A percentile compares a stretch with the other conserved stretches of the same genome.
phyloP scores from a whole-genome alignment of 1,284 basidiomycete species.

The Irpex rosettiformis region DNA sequence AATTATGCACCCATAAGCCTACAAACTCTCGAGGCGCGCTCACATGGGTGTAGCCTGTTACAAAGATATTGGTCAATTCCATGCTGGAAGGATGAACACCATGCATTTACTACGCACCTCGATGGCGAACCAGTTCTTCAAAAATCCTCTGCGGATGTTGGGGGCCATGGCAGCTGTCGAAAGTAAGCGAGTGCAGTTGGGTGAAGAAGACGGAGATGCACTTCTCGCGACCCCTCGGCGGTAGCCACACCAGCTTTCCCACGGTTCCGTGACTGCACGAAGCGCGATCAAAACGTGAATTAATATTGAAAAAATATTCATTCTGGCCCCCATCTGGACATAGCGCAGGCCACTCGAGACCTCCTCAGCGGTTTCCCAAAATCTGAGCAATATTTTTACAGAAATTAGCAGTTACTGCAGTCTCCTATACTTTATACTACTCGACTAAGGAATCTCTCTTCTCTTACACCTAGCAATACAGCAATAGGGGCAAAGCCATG shows the following conservation, averaged over 20 bases:
- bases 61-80: not conserved
- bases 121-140: constrained; percentile 80
- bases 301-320: too few species aligned
- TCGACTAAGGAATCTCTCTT: too few species aligned
- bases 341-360: not conserved
- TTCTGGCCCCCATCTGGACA: not conserved
- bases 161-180: constrained; percentile 24
- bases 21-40: constrained; percentile 26
- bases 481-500: too few species aligned
- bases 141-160: constrained; percentile 34
- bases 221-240: constrained; percentile 8
- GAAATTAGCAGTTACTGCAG: too few species aligned
- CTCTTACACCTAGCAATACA: too few species aligned
- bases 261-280: constrained; percentile 8
- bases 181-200: constrained; percentile 7
- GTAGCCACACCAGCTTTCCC: constrained; percentile 7
- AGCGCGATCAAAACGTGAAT: not conserved
- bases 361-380: not conserved
- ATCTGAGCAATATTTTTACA: too few species aligned
- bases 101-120: constrained; percentile 49
- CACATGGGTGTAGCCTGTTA: constrained; percentile 75
- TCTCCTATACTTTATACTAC: too few species aligned
- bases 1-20: not conserved
- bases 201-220: constrained; percentile 11
- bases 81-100: not conserved